A percentile compares a stretch with the other conserved stretches of the same genome.
Conservation (phyloP, 495 filamentous ascomycete genomes). For the Penicillium robsamsonii region DNA sequence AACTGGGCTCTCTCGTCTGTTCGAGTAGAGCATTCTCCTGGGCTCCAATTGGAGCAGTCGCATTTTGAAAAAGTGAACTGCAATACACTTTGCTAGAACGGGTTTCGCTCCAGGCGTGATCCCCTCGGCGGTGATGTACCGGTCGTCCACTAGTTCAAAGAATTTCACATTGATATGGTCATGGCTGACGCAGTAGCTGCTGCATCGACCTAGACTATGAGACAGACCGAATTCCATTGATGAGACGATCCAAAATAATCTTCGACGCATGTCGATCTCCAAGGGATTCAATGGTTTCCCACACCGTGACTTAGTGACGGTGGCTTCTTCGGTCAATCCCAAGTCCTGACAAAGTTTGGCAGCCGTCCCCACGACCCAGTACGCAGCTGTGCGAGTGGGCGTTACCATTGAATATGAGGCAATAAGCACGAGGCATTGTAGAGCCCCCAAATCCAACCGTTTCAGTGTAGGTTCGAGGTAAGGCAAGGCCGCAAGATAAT, state of each 20-base stretch:
- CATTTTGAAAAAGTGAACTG: constrained; percentile 93
- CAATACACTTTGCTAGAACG: constrained; percentile 75
- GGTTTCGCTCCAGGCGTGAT: constrained; percentile 62
- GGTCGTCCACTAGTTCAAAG: constrained; percentile 75
- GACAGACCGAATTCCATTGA: constrained; percentile 86
- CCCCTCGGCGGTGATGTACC: constrained; percentile 74
- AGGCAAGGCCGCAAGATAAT: constrained; percentile 82
- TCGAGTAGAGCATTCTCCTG: constrained; percentile 76
- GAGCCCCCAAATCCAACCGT: constrained; percentile 76
- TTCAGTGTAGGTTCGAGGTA: constrained; percentile 74
- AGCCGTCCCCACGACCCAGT: constrained; percentile 86
- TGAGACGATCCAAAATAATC: constrained; percentile 80
- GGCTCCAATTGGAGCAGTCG: constrained; percentile 83
- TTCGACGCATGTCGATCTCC: constrained; percentile 82
- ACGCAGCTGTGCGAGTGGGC: constrained; percentile 83
- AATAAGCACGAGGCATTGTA: constrained; percentile 88
- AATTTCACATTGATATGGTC: constrained; percentile 81
- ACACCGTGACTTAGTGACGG: constrained; percentile 58
- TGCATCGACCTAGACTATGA: constrained; percentile 80
- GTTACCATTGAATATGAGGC: constrained; percentile 90
- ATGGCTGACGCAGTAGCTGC: constrained; percentile 70
- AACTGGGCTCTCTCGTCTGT: constrained; percentile 66
- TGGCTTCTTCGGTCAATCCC: constrained; percentile 80
- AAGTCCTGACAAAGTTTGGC: constrained; percentile 83
- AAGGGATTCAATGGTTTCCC: constrained; percentile 55